A percentile compares a stretch with the other conserved stretches of the same genome.
phyloP scores from a whole-genome alignment of 495 filamentous ascomycete species.

The Penicillium silybi region DNA sequence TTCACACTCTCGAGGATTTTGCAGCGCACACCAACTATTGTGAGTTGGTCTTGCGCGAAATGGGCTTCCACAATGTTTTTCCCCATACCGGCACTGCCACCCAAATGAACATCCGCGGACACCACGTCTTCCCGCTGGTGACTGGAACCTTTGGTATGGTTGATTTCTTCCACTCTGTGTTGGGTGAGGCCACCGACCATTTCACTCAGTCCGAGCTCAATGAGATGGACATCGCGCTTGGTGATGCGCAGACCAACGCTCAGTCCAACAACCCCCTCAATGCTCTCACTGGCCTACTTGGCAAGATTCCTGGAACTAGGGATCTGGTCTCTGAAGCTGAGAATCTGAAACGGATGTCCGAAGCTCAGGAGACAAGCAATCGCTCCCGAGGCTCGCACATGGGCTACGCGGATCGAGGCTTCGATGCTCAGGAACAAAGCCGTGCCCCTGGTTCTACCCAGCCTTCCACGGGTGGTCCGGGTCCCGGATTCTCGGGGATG shows the following conservation, averaged over 20 bases:
- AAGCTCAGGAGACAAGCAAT: conserved; percentile 69
- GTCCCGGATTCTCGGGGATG: conserved; percentile 63
- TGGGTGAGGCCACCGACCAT: conserved; percentile 92
- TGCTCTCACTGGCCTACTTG: conserved; percentile 67
- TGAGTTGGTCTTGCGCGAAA: conserved; percentile 81
- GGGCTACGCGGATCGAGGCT: conserved; percentile 26
- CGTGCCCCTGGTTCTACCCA: conserved; percentile 13
- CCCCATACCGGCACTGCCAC: conserved; percentile 75
- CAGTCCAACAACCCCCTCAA: conserved; percentile 39
- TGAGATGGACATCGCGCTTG: conserved; percentile 74
- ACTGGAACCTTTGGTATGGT: conserved; percentile 91
- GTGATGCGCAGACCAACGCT: conserved; percentile 51
- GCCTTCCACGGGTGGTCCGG: conserved; percentile 35
- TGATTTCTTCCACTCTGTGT: conserved; percentile 94
- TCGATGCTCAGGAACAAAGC: conserved; percentile 8
- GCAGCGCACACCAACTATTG: conserved; percentile 93
- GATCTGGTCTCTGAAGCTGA: conserved; percentile 75
- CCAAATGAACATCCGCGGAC: conserved; percentile 67
- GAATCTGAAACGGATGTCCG: conserved; percentile 67
- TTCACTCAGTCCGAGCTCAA: conserved; percentile 95
- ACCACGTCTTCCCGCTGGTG: conserved; percentile 77
- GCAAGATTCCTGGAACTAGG: conserved; percentile 74
- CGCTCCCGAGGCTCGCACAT: conserved; percentile 24
- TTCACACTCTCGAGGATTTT: conserved; percentile 95
- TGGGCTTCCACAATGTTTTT: conserved; percentile 79